Base-by-base conservation (phyloP, 768 basidiomycete genomes). In the Fibroporia radiculosa region DNA sequence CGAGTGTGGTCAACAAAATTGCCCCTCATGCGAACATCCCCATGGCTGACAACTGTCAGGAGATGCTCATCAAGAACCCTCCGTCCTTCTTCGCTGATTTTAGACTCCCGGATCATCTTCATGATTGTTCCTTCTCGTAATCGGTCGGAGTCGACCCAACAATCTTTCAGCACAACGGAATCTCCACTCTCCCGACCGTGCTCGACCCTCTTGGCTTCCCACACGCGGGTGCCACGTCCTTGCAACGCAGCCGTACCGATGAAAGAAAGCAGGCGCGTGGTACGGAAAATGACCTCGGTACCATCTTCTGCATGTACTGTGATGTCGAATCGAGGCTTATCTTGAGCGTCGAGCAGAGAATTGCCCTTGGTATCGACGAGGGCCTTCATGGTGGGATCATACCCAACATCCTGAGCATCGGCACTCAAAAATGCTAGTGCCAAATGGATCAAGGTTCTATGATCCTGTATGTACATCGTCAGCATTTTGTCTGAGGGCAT, bases 171-270 rank as follows among this genome's bases (percentile, higher is more conserved):
- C 6, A 19, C 34, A 18, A 35, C 7, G 10, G 8, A 18, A 18
- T 8, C 16, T 7, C 7, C 34, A 35, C 34, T 6, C 20, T 35
- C 34, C 34, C 20, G 14, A 19, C 34, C 45, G 29, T 22, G 26
- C 6, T 40, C 28, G 7, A 47, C 13, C 16, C 18, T 4, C 4
- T 29, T 20, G 8, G 27, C 48, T 26, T 45, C 43, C 35, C 43
- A 48, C 23, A 48, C 43, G 6, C 48, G 48, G 7, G 48, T 44
- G 12, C 42, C 48, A 16, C 32, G 25, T 16, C 48, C 32, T 1
- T 13, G 27, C 16, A 48, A 10, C 10, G 18, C 22, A 8, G 12
- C 25, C 14, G 48, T 18, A 13, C 43, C 43, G n/a, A 24, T 23
- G 35, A 38, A n/a, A 6, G 42, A 43, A 19, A 35, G 16, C 16